Evolutionary conservation across 495 filamentous ascomycete species (phyloP).

Genomic region (Aspergillus leporis): DNA sequence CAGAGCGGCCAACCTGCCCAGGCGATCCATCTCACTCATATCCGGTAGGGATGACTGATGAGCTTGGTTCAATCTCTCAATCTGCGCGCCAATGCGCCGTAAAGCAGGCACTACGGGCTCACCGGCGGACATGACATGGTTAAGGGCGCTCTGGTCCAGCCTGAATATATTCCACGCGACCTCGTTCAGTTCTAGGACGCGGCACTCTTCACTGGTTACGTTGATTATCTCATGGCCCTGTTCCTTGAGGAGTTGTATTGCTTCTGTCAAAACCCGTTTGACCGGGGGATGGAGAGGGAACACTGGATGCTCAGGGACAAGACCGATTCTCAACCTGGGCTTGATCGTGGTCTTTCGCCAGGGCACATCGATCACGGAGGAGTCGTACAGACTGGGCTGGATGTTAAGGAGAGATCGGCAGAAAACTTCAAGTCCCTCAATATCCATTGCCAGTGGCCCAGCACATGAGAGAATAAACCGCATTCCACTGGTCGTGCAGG

Average conservation of each 20-base stretch:
- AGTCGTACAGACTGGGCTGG: slow-evolving; percentile 37
- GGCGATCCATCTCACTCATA: slow-evolving; percentile 13
- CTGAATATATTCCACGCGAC: slow-evolving; percentile 22
- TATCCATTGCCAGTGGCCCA: slow-evolving; percentile 37
- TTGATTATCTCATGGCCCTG: slow-evolving; percentile 47
- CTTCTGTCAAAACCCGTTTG: slow-evolving; percentile 43
- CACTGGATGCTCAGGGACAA: slow-evolving; percentile 24
- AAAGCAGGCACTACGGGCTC: slow-evolving; percentile 24
- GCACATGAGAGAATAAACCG: slow-evolving; percentile 52
- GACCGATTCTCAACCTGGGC: slow-evolving; percentile 24
- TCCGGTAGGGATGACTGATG: slow-evolving; percentile 12
- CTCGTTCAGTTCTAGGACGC: slow-evolving; percentile 17
- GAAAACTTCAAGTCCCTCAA: slow-evolving; percentile 40
- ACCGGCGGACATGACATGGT: slow-evolving; percentile 16
- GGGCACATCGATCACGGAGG: slow-evolving; percentile 35
- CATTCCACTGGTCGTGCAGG: slow-evolving; percentile 50
- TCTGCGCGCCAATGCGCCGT: slow-evolving; percentile 11
- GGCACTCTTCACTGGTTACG: slow-evolving; percentile 17
- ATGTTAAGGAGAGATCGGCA: slow-evolving; percentile 31
- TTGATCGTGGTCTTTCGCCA: slow-evolving; percentile 42
- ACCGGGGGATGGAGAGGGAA: slow-evolving; percentile 50
- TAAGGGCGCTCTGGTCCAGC: slow-evolving; percentile 17
- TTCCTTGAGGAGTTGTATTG: slow-evolving; percentile 42
- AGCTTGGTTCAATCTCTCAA: slow-evolving; percentile 4
- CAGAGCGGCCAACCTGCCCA: slow-evolving; percentile 21